A percentile compares a stretch with the other conserved stretches of the same genome.
These are phyloP conservation scores for Amphicarpaea edgeworthii DNA, from an alignment of 306 rosid species.

Conservation along the genomic window DNA sequence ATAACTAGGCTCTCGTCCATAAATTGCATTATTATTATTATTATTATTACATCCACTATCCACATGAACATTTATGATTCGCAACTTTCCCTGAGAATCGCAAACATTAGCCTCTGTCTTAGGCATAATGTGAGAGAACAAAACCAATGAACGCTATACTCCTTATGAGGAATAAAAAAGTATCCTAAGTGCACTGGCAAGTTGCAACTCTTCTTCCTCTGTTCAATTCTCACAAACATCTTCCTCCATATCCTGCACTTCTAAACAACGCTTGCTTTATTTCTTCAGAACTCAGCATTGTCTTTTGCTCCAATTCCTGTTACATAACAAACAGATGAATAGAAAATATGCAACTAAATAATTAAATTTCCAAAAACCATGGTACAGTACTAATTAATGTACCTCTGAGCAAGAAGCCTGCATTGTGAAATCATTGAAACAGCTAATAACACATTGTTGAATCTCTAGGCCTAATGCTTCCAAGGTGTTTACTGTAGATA, in stretches of 20 bases:
- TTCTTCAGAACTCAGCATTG: conserved; percentile 62
- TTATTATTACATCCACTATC: conserved; percentile 23
- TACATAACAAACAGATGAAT: conserved; percentile 25
- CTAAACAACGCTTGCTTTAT: conserved; percentile 82
- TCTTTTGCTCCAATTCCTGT: conserved; percentile 64
- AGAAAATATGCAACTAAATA: neutral
- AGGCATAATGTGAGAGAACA: conserved; percentile 26
- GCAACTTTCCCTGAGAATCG: conserved; percentile 40
- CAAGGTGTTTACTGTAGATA: conserved; percentile 73
- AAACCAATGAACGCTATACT: conserved; percentile 18
- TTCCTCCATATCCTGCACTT: conserved; percentile 97
- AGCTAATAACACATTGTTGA: conserved; percentile 91
- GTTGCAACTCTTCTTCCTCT: conserved; percentile 6
- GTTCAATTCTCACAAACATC: conserved; percentile 63
- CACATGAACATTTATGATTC: conserved; percentile 34
- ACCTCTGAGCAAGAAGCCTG: conserved; percentile 98
- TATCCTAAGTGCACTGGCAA: conserved; percentile 1
- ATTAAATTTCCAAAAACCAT: conserved; percentile 4
- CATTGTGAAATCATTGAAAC: conserved; percentile 92
- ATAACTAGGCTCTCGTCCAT: conserved; percentile 30
- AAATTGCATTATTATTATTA: too few species aligned
- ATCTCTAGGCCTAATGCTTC: conserved; percentile 95
- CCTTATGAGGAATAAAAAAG: conserved; percentile 15
- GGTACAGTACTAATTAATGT: conserved; percentile 19
- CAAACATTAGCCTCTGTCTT: conserved; percentile 1